Percentiles rank a stretch among this genome's conserved stretches.
Conservation (phyloP, 73 alveolate genomes). For the Tetrahymena elliotti region DNA sequence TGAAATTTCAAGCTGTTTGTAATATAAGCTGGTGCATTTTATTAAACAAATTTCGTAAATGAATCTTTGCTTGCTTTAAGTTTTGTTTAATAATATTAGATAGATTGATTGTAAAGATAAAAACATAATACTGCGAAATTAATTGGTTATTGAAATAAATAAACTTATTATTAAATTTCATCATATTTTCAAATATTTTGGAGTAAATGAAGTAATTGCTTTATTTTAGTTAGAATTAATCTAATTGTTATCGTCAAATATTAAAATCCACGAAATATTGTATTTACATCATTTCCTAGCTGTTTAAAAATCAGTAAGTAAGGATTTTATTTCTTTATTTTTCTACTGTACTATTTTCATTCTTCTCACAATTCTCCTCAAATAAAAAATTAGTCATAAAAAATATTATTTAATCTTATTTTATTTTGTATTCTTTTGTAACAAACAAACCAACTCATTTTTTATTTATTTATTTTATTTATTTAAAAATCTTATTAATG, state of each 20-base stretch:
- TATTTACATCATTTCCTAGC: neutral
- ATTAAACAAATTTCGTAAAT: neutral
- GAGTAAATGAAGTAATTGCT: neutral
- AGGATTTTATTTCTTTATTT: too few relatives aligned
- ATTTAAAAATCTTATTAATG: too few relatives aligned
- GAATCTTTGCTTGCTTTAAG: neutral
- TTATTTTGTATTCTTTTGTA: too few relatives aligned
- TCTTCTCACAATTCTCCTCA: neutral
- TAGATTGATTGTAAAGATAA: too few relatives aligned
- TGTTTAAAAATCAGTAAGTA: too few relatives aligned
- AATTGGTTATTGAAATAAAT: neutral
- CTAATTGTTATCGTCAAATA: neutral
- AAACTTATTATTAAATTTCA: neutral
- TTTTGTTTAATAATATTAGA: too few relatives aligned
- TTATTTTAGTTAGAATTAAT: neutral
- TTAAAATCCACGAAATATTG: neutral
- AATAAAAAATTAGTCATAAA: too few relatives aligned
- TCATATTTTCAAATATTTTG: neutral
- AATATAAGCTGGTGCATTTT: neutral
- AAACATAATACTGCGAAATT: neutral
- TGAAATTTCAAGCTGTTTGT: neutral
- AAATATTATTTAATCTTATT: too few relatives aligned
- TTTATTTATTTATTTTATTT: too few relatives aligned
- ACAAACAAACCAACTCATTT: too few relatives aligned
- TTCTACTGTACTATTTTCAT: neutral